Base-by-base conservation (phyloP, 2,329 filamentous ascomycete species). In the Xylariomycetidae sp. region DNA sequence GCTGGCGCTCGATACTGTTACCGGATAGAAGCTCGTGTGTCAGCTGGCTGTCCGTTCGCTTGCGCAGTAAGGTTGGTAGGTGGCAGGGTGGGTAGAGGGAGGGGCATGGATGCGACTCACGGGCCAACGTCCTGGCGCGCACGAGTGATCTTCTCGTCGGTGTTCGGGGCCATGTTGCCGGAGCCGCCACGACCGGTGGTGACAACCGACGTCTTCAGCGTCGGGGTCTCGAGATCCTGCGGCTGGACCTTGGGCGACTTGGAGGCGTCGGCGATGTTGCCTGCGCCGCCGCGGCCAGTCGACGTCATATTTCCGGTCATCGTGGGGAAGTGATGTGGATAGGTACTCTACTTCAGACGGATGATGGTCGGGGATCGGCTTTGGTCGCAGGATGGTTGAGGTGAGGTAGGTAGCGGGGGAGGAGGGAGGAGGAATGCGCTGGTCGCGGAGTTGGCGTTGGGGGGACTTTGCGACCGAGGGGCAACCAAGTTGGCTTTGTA, bases 121-220 rank as follows among this genome's bases (percentile, higher is more conserved):
- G 77, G 75, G 39, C 81, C 77, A 40, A 95, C 85, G 51, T 95
- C 89, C 60, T 96, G 90, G 25, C 79, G 79, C 34, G 77, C 70
- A 43, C 89, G 82, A 22, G 89, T 86, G 55, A 85, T 77, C 25
- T 69, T 63, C 4, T 81, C 77, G 49, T 92, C 82, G 42, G 76
- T 77, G 54, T 82, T 80, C 47, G 64, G 67, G 29, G 83, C 79
- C 82, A 95, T 94, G 67, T 94, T 95, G 39, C 88, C 88, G 4
- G 76, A 80, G 40, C 89, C 89, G 35, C 89, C 89, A 32, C 89
- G 84, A 36, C 89, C 89, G 3, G 89, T 95, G 14, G 89, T 95
- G 54, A 90, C 88, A 45, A 85, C 70, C n/a, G 83, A 65, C 29
- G 75, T 75, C 65, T 93, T 95, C 55, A 96, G 76, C 10, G 77